These are phyloP conservation scores for Nakaseomyces delphensis DNA, from an alignment of 1,139 yeast species.

Conservation along the genomic window DNA sequence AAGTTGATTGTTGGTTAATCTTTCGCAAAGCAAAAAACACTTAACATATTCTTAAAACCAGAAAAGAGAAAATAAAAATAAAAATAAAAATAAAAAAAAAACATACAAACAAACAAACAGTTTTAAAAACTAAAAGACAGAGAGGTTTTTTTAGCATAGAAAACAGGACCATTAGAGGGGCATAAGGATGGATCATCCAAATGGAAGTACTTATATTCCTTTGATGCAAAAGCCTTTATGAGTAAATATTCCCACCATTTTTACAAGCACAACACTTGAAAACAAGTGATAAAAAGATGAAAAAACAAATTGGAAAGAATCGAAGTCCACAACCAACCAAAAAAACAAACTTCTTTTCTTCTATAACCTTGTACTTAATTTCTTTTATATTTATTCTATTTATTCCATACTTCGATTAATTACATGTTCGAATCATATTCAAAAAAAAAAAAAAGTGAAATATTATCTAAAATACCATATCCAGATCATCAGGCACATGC, in stretches of 20 bases:
- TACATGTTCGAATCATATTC: neutral
- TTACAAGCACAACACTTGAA: neutral
- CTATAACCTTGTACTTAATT: constrained; percentile 4
- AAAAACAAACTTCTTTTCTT: neutral
- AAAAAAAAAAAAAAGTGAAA: neutral
- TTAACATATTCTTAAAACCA: neutral
- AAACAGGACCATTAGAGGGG: neutral
- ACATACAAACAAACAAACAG: neutral
- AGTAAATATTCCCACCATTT: constrained; percentile 2
- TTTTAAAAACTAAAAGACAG: neutral
- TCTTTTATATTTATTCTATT: constrained; percentile 2
- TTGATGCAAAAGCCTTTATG: too few species aligned
- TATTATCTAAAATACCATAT: constrained; percentile 13
- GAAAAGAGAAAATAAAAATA: too few species aligned
- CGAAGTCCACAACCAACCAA: neutral
- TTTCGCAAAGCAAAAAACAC: too few species aligned
- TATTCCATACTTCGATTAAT: constrained; percentile 3
- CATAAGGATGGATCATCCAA: neutral
- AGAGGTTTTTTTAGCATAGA: neutral
- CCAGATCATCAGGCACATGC: constrained; percentile 39
- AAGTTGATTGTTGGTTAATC: constrained; percentile 72
- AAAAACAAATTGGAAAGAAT: neutral
- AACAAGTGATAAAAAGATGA: neutral
- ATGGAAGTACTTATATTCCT: neutral
- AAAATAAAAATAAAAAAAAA: too few species aligned